Base-by-base conservation (phyloP, 257 asterid genomes). In the Ajuga chamaepitys region DNA sequence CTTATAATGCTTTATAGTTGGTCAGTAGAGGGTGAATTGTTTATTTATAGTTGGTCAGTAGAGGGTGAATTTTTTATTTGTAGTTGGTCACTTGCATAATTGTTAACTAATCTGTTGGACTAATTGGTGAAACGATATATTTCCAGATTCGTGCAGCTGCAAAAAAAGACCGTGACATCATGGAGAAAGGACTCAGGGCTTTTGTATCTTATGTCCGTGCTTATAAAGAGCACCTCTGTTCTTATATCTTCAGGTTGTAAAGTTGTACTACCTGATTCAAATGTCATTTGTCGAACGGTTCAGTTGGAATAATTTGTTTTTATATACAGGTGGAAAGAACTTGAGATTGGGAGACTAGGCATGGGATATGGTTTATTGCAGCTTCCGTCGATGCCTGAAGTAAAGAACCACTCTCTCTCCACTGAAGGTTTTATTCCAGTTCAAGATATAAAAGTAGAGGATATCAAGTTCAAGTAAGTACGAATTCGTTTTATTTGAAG, bases 161-260 rank as follows among this genome's bases (percentile, higher is more conserved):
- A 32, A 82, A 58, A 73, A 86, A 77, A 67, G 99, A 94, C 59
- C 95, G 99, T 51, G 96, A 88, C 64, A 86, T 94, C 46, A 88
- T 94, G 99, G 99, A 94, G 70, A 93, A 90, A 77, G 99, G 99
- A 47, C 81, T 88, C 64, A 75, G 80, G 83, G 95, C 99, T 26
- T 90, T 94, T 76, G 97, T 94, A 57, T 94, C 97, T 47, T 88
- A 80, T 58, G 74, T 94, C 7, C 96, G 96, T 59, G 99, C 97
- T 44, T 88, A 94, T 64, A 94, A 94, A 74, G 99, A 94, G 77
- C 97, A 94, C 70, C 88, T 71, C 58, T 94, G 97, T 74, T 77
- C 92, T 51, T 94, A 56, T 66, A 85, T 94, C 77, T 88, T 94
- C 83, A 86, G 95, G 99, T 82, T 59, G 81, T 41, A 35, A 45